phyloP scores from a whole-genome alignment of 1,284 basidiomycete species.

The Tilletia walkeri region DNA sequence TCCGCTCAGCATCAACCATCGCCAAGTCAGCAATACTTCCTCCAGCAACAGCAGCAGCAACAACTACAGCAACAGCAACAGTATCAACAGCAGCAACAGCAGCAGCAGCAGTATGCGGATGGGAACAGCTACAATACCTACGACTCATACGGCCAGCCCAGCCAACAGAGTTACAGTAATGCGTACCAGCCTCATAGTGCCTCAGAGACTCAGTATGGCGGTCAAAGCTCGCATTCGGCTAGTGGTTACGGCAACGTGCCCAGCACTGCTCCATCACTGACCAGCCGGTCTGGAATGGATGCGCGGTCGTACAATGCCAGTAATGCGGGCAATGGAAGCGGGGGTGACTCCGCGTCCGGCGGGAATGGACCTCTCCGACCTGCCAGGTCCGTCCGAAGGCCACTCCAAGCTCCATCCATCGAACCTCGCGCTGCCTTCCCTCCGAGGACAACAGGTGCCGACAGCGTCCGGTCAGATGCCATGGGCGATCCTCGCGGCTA shows the following conservation, averaged over 20 bases:
- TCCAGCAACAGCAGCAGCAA: not conserved
- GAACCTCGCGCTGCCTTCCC: constrained; percentile 12
- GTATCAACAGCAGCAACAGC: not conserved
- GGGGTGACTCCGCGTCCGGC: constrained; percentile 19
- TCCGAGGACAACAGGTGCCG: not conserved
- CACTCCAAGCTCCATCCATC: constrained; percentile 28
- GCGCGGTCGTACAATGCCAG: constrained; percentile 24
- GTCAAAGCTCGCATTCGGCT: not conserved
- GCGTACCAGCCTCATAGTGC: not conserved
- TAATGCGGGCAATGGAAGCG: constrained; percentile 26
- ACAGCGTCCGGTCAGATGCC: not conserved
- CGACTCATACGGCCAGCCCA: constrained; percentile 13
- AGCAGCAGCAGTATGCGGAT: constrained; percentile 8
- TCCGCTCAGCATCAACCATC: constrained; percentile 27
- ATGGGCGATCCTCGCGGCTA: constrained; percentile 13
- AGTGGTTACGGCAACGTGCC: not conserved
- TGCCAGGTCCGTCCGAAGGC: constrained; percentile 37
- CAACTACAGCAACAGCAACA: constrained; percentile 14
- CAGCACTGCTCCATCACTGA: not conserved
- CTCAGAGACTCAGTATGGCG: not conserved
- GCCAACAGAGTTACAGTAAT: not conserved
- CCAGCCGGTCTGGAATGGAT: constrained; percentile 19
- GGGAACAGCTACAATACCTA: not conserved
- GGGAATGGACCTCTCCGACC: constrained; percentile 34
- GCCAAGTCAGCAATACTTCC: constrained; percentile 27